Conservation (phyloP, 2,329 filamentous ascomycete species). For the Pseudodiploospora longispora region DNA sequence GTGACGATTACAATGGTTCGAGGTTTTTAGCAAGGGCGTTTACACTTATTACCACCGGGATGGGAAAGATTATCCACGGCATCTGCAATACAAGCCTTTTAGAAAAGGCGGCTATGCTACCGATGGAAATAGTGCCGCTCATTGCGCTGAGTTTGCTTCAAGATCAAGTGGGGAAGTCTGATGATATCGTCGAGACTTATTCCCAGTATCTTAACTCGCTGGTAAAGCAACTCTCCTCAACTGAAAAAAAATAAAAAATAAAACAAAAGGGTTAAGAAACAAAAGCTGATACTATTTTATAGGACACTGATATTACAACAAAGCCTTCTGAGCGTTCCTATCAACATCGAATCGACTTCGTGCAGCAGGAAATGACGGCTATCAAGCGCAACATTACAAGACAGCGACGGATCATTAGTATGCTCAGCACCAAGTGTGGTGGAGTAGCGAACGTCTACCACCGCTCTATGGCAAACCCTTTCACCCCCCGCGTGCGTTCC, state of each 20-base stretch:
- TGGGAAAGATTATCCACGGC: constrained; percentile 27
- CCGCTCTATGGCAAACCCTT: no score
- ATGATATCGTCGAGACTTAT: constrained; percentile 34
- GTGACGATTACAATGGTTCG: constrained; percentile 16
- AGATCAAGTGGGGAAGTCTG: constrained; percentile 28
- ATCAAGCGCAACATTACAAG: constrained; percentile 26
- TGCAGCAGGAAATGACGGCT: constrained; percentile 32
- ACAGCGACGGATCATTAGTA: constrained; percentile 22
- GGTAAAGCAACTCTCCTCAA: constrained; percentile 18
- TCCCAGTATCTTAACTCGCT: constrained; percentile 33
- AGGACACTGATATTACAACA: constrained; percentile 33
- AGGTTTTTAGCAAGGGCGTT: constrained; percentile 22
- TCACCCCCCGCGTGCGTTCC: no score
- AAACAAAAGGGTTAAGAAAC: background rate
- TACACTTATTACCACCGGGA: constrained; percentile 25
- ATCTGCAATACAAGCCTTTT: constrained; percentile 24
- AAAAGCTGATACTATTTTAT: constrained; percentile 10
- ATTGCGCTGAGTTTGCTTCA: constrained; percentile 29
- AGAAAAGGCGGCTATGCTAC: constrained; percentile 30
- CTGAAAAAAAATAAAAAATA: background rate
- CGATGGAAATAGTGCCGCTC: constrained; percentile 34
- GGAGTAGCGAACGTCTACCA: no score
- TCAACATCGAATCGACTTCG: constrained; percentile 31
- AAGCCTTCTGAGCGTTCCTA: constrained; percentile 32
- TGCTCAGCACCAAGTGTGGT: constrained; percentile 13